Evolutionary conservation across 148 eudicot genomes (phyloP), one percentile per base, ranked within the genome.

Genomic region (Spergularia bocconei): DNA sequence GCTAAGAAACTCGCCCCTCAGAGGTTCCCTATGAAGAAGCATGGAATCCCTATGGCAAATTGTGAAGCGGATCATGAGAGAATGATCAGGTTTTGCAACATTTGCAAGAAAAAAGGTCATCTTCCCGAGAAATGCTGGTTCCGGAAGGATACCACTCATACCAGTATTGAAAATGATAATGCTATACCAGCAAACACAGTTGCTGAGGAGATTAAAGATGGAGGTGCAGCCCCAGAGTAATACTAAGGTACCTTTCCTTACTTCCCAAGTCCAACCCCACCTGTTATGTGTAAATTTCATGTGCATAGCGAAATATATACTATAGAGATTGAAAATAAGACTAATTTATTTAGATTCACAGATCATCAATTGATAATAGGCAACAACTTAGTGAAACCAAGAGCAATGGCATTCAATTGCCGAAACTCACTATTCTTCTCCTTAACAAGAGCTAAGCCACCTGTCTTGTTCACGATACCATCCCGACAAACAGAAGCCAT

Each of bases 101-200:
- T 51, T 33, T 84, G 87, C 76, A 76, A 78, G 64, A 81, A 77
- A 76, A 85, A 65, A 52, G 87, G 87, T 69, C 87, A 85, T 74
- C 5, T 53, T 38, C 52, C 58, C n/a, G 87, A 85, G 39, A 73
- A 85, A 41, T 85, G 87, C 61, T 82, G 85, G 85, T 82, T 51
- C 19, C 75, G 76, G 48, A 74, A 76, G 19, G 79, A 79, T 67
- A 68, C n/a, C n/a, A n/a, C n/a, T n/a, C n/a, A n/a, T n/a, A n/a
- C 14, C 36, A 33, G 70, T 8, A 68, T 56, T 68, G 84, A 62
- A 44, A 62, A 70, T 17, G 74, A 38, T n/a, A 69, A 44, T 21
- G 58, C 11, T 47, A 20, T 57, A 5, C 69, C 78, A 13, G 61
- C 33, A 19, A 53, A 73, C 44, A 39, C 4, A 48, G 75, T 61